A percentile compares a stretch with the other conserved stretches of the same genome.
Evolutionary conservation across 2,329 filamentous ascomycete species (phyloP).

Genomic region (Diaporthe ampelina): DNA sequence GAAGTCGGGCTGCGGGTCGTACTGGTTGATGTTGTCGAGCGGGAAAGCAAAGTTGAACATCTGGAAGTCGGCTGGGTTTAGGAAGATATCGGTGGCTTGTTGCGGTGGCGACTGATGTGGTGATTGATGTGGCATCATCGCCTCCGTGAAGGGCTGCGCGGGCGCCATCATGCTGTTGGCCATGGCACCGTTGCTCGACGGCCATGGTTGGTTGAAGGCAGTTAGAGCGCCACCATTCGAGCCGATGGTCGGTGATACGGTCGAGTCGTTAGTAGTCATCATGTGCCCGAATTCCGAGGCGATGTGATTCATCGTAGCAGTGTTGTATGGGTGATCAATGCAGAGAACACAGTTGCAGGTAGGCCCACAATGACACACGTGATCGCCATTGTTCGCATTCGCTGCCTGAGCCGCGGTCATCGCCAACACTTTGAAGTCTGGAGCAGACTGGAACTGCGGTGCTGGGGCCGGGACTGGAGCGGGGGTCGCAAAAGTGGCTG

Average conservation of each 20-base stretch:
- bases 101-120: slow-evolving; percentile 40
- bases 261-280: slow-evolving; percentile 46
- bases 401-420: slow-evolving; percentile 46
- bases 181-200: slow-evolving; percentile 34
- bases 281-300: slow-evolving; percentile 41
- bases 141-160: slow-evolving; percentile 12
- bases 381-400: slow-evolving; percentile 42
- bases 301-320: slow-evolving; percentile 64
- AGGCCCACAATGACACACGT: slow-evolving; percentile 74
- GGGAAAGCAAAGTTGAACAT: slow-evolving; percentile 42
- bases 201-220: slow-evolving; percentile 34
- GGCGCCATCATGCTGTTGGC: slow-evolving; percentile 38
- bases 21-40: slow-evolving; percentile 30
- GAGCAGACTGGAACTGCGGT: slow-evolving; percentile 53
- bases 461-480: slow-evolving; percentile 38
- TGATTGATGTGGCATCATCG: slow-evolving; percentile 34
- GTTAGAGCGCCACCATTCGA: slow-evolving; percentile 42
- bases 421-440: slow-evolving; percentile 55
- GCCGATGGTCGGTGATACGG: slow-evolving; percentile 13
- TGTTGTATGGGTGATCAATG: slow-evolving; percentile 76
- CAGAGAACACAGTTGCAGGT: slow-evolving; percentile 78
- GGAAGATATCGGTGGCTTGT: slow-evolving; percentile 39
- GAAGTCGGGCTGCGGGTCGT: slow-evolving; percentile 62
- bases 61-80: slow-evolving; percentile 42
- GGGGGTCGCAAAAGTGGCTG: slow-evolving; percentile 39